A percentile compares a stretch with the other conserved stretches of the same genome.
Evolutionary conservation across 768 basidiomycete genomes (phyloP).

Genomic region (Tricholoma sp.): DNA sequence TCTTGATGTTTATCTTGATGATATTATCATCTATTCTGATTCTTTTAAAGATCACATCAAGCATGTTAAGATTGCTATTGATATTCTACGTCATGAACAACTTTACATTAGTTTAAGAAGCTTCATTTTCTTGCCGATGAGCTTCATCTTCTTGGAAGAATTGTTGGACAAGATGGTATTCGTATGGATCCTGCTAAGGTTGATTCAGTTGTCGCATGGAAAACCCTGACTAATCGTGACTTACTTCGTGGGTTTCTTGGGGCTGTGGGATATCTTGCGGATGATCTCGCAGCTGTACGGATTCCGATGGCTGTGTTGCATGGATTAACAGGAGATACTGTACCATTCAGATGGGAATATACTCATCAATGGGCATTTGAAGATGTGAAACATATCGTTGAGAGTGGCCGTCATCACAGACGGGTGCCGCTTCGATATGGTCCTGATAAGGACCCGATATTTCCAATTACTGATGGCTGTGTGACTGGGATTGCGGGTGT

Average conservation of each 20-base stretch:
- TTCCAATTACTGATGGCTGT: constrained; percentile 28
- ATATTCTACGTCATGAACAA: constrained; percentile 15
- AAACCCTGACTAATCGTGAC: constrained; percentile 21
- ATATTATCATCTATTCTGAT: constrained; percentile 31
- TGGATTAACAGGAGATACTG: constrained; percentile 11
- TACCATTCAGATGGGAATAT: constrained; percentile 20
- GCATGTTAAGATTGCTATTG: constrained; percentile 21
- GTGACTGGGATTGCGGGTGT: constrained; percentile 24
- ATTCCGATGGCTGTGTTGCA: constrained; percentile 27
- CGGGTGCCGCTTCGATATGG: constrained; percentile 18
- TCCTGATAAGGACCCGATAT: constrained; percentile 14
- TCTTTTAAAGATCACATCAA: constrained; percentile 25
- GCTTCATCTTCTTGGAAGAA: no score
- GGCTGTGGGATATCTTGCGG: constrained; percentile 29
- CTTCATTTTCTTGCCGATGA: no score
- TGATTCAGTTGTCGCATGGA: constrained; percentile 24
- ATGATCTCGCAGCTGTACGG: constrained; percentile 17
- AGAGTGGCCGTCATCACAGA: constrained; percentile 12
- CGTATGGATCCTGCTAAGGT: constrained; percentile 38
- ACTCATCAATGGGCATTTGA: constrained; percentile 28
- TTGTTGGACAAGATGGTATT: constrained; percentile 29
- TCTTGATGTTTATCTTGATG: constrained; percentile 4
- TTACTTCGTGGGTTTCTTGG: constrained; percentile 30
- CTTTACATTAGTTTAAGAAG: constrained; percentile 28
- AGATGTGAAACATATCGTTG: constrained; percentile 25